A percentile compares a stretch with the other conserved stretches of the same genome.
These are phyloP conservation scores for Lactifluus pinguis DNA, from an alignment of 768 basidiomycete genomes.

Conservation along the genomic window DNA sequence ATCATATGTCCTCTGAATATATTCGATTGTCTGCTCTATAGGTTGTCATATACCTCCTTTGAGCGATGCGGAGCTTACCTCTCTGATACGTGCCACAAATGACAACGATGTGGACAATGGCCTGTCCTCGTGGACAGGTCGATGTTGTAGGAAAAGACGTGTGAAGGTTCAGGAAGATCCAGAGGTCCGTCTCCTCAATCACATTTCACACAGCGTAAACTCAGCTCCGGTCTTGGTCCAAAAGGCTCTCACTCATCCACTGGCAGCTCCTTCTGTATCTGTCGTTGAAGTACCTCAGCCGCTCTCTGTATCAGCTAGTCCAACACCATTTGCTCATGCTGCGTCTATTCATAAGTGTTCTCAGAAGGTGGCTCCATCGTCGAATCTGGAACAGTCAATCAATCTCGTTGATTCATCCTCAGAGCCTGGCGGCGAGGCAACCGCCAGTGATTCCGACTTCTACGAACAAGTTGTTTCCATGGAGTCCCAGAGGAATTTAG, in stretches of 20 bases:
- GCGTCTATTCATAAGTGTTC: neutral
- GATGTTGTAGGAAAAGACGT: constrained; percentile 25
- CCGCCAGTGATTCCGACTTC: neutral
- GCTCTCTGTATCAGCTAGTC: neutral
- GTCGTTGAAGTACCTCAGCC: neutral
- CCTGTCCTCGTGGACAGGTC: constrained; percentile 25
- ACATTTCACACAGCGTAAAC: neutral
- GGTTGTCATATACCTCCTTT: constrained; percentile 29
- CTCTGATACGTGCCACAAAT: constrained; percentile 23
- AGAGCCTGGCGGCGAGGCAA: neutral
- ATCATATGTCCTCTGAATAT: neutral
- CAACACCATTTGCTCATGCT: neutral
- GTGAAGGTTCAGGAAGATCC: neutral
- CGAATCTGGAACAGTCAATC: neutral
- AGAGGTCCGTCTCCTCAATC: constrained; percentile 2
- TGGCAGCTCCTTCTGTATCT: neutral
- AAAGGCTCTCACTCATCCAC: neutral
- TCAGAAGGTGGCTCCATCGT: neutral
- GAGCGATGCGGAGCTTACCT: constrained; percentile 23
- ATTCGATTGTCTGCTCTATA: constrained; percentile 9
- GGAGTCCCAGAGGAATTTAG: neutral
- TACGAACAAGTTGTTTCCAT: neutral
- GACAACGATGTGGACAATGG: constrained; percentile 21
- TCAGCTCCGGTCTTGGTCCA: neutral
- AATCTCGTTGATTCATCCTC: neutral